Evolutionary conservation across 805 yeast species (phyloP), one percentile per base, ranked within the genome.

Genomic region (Starmerella bombi): DNA sequence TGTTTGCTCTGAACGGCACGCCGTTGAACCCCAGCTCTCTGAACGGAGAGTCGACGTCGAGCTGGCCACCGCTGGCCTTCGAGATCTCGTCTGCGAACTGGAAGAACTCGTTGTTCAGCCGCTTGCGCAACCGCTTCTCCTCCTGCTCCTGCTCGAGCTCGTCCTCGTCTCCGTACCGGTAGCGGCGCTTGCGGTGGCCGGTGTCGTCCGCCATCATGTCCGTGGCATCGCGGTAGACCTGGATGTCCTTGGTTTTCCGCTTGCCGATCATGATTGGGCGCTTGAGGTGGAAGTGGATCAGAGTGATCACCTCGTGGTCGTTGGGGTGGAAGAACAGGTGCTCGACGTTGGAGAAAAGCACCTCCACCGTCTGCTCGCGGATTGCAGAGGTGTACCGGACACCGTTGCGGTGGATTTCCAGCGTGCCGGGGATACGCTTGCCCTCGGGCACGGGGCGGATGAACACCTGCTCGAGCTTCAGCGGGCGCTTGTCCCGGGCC

Each of bases 111-210:
- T 80, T 83, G 63, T 91, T 95, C 54, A 91, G 72, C 29, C 83
- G 73, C 19, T 82, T 80, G 54, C 93, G 81, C 63, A 95, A 74
- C 61, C 88, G 72, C 65, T 96, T 77, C 64, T 91, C 98, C 61
- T 91, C 97, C 63, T 88, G 96, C 65, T 91, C 98, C 62, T 88
- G 96, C 62, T 91, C 97, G 49, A 91, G 68, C 64, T 91, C 98
- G 61, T 91, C 98, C 61, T 91, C 98, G 59, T 91, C 98, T 35
- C 98, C 98, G 58, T 91, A 91, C 56, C 91, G 65, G 50, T 72
- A 73, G 50, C 78, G 68, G 61, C 96, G 76, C 64, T 83, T 79
- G 47, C 94, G 78, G 45, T 84, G 86, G 49, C 96, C 94, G 16
- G 98, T 91, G 63, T 91, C 98, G 62, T 91, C 98, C 54, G 85